Evolutionary conservation across 257 asterid species (phyloP).

Genomic region (Voacanga thouarsii): DNA sequence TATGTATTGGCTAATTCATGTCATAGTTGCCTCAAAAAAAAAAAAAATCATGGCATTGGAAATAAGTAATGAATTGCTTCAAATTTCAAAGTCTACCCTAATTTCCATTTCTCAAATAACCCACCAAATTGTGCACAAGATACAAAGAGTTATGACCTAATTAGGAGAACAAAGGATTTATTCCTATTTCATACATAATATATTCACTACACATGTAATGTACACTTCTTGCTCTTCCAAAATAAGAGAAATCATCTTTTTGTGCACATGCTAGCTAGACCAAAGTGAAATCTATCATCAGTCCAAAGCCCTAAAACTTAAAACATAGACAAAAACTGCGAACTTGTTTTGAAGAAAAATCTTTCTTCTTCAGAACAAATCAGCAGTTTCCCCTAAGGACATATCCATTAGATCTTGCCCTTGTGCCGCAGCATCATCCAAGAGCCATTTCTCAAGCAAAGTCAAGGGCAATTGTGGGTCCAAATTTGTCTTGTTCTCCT

Average conservation of each 20-base stretch:
- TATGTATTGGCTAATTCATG: neutral
- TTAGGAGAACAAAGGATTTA: neutral
- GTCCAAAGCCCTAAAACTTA: neutral
- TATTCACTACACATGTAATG: slow-evolving; percentile 9
- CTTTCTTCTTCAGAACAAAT: slow-evolving; percentile 38
- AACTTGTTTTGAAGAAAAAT: slow-evolving; percentile 9
- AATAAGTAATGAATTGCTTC: too few relatives aligned
- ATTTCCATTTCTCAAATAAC: neutral
- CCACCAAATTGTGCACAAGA: neutral
- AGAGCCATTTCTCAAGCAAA: slow-evolving; percentile 76
- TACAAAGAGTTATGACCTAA: neutral
- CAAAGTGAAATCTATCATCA: slow-evolving; percentile 8
- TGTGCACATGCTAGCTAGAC: neutral
- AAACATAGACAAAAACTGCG: neutral
- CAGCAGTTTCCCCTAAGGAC: slow-evolving; percentile 59
- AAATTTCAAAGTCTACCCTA: neutral
- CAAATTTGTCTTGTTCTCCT: neutral
- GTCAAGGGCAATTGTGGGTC: slow-evolving; percentile 50
- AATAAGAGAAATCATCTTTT: slow-evolving; percentile 1
- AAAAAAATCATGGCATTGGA: too few relatives aligned
- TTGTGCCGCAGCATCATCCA: slow-evolving; percentile 61
- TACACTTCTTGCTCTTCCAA: slow-evolving; percentile 14
- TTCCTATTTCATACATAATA: neutral
- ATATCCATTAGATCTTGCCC: slow-evolving; percentile 60
- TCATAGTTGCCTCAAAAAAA: too few relatives aligned